Base-by-base conservation (phyloP, 192 early-diverging fungal genomes). In the Polychytrium aggregatum region DNA sequence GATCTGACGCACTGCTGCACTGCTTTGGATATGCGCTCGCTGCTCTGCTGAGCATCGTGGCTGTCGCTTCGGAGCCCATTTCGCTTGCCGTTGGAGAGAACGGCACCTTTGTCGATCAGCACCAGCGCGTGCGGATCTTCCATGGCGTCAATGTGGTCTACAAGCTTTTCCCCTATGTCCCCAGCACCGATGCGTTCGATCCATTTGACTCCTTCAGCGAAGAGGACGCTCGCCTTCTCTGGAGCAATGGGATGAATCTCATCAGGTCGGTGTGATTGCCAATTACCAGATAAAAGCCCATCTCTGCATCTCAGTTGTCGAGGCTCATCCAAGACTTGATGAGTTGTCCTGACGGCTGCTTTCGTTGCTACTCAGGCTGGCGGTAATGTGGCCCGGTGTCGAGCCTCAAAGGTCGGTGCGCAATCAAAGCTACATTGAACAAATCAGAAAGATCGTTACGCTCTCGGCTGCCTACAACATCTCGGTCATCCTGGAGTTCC, bases 401-500 rank as follows among this genome's bases (percentile, higher is more conserved):
- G 81, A 83, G 37, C 81, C 81, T 18, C 61, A 59, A 6, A 59
- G 69, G 1, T 78, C 74, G 8, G 52, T 71, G 35, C 79, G 75
- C 59, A 71, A 76, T 41, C 50, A 67, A 20, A 72, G 65, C 0
- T 83, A 75, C 40, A 49, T 83, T 5, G 62, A 67, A 20, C 60
- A 72, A 30, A 72, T 78, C 34, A 43, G 60, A 8, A 34, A 48
- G 3, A 75, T 76, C 45, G 72, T 76, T 10, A 46, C 68, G 46
- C 50, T 63, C 42, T 67, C 71, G 20, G 65, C 70, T 27, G 61
- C 56, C 1, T 61, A 72, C 18, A 65, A 67, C 18, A 80, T 83
- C 34, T 83, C 76, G 46, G 68, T 80, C 6, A 48, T 83, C 6
- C 57, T 83, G 4, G 81, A 83, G 42, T 71, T 76, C 37, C 81